Evolutionary conservation across 257 asterid species (phyloP), one percentile per base, ranked within the genome.

Genomic region (Henckelia pumila): DNA sequence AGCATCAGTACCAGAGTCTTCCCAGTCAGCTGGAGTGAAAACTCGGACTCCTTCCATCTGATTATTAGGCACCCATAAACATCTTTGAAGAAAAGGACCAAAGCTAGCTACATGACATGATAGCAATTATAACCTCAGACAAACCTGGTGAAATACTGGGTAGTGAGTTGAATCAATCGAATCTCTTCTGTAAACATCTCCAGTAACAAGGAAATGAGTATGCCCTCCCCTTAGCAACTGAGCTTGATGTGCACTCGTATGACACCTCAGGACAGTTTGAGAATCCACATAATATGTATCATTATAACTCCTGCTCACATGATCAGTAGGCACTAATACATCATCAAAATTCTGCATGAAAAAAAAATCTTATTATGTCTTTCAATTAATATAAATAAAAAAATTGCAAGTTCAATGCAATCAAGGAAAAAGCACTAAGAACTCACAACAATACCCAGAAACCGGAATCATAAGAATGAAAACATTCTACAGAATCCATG

Each of bases 11-110:
- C 89, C 89, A 64, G 91, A 84, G 73, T 86, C 95, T 73, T 90
- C 91, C 95, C 91, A 85, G 66, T 91, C 96, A 62, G 79, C 76
- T 16, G 86, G 86, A 62, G 81, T 65, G 68, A 94, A 94, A 69
- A 91, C 91, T n/a, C 97, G 87, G 25, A 94, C 92, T 40, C 97
- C 99, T 83, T 91, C 99, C 96, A 94, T 91, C 99, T 94, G 83
- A 68, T 78, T 0, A 59, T 49, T 37, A 56, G 21, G 67, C 29
- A 71, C 30, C 56, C 25, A 71, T 50, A 67, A 60, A 37, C 69
- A 37, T 66, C 26, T 63, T 53, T 59, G 59, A 70, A 67, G 70
- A 73, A 68, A 19, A 55, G 57, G 33, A 76, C 4, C 20, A 56
- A 47, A 71, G 23, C 21, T n/a, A 62, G 47, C 30, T 49, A 6